phyloP scores from a whole-genome alignment of 2,329 filamentous ascomycete species.

The Aschersonia sp. region DNA sequence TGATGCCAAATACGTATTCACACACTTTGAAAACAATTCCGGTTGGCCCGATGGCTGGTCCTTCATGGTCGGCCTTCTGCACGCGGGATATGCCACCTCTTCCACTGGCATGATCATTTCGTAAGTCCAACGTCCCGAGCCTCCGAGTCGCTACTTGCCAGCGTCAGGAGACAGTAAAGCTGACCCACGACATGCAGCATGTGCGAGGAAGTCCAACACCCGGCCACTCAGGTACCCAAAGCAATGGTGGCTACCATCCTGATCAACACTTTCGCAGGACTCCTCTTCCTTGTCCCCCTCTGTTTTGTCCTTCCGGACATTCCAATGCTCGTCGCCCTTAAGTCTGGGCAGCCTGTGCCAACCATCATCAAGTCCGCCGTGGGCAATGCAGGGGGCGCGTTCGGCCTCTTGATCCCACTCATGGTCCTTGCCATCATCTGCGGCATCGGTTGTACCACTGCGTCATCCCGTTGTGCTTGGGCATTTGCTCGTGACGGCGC shows the following conservation, averaged over 20 bases:
- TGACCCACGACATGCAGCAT: slow-evolving; percentile 29
- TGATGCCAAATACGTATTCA: slow-evolving; percentile 48
- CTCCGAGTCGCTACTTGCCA: no score
- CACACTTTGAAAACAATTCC: slow-evolving; percentile 52
- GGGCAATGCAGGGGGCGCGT: slow-evolving; percentile 44
- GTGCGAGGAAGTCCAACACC: slow-evolving; percentile 58
- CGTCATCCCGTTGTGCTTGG: slow-evolving; percentile 52
- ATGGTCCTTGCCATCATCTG: slow-evolving; percentile 53
- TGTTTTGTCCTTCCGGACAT: slow-evolving; percentile 57
- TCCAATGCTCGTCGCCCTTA: slow-evolving; percentile 33
- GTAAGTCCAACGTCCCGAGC: slow-evolving; percentile 26
- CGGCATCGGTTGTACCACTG: slow-evolving; percentile 55
- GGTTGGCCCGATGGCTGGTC: slow-evolving; percentile 61
- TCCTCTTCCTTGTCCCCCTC: slow-evolving; percentile 55
- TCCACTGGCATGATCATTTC: slow-evolving; percentile 71
- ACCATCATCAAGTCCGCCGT: slow-evolving; percentile 48
- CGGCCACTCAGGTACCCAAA: slow-evolving; percentile 54
- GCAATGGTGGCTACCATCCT: slow-evolving; percentile 56
- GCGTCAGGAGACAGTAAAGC: not conserved
- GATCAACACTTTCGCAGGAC: slow-evolving; percentile 51
- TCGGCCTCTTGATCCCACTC: slow-evolving; percentile 48
- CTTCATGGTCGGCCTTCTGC: slow-evolving; percentile 57
- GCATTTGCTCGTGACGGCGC: slow-evolving; percentile 58
- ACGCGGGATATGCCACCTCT: slow-evolving; percentile 60
- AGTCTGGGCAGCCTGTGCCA: slow-evolving; percentile 48